These are phyloP conservation scores for Diaporthe sp. DNA, from an alignment of 2,329 filamentous ascomycete genomes.

Conservation along the genomic window DNA sequence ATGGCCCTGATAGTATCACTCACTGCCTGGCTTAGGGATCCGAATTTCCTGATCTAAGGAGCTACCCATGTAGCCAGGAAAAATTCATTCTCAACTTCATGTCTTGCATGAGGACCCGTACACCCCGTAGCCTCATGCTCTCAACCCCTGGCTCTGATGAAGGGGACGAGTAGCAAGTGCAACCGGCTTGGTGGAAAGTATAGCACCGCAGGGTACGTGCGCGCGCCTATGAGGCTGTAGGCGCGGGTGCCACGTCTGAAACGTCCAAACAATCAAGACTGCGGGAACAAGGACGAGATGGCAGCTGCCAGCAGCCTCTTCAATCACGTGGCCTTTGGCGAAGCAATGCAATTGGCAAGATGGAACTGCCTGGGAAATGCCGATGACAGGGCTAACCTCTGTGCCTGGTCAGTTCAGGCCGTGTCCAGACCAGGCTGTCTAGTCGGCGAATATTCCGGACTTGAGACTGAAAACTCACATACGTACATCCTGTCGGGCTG, in stretches of 20 bases:
- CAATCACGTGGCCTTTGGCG: not conserved
- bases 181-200: not conserved
- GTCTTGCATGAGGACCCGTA: not conserved
- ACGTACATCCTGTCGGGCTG: not conserved
- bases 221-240: not conserved
- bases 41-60: not conserved
- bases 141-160: not conserved
- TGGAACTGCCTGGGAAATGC: constrained; percentile 11
- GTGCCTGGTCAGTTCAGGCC: not conserved
- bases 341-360: not conserved
- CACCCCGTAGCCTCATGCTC: not conserved
- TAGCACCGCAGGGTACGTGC: not conserved
- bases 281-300: constrained; percentile 5
- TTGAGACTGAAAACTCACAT: not conserved
- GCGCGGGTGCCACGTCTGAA: constrained; percentile 3
- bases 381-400: not conserved
- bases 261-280: constrained; percentile 4
- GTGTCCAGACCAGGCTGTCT: constrained; percentile 6
- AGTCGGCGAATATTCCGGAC: constrained; percentile 6
- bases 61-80: no score
- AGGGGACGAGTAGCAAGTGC: not conserved
- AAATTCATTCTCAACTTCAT: not conserved
- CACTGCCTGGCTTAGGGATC: no score
- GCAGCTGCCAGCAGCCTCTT: constrained; percentile 18
- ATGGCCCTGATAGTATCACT: not conserved